Conservation (phyloP, 2,329 filamentous ascomycete species). For the Calonectria pteridis region DNA sequence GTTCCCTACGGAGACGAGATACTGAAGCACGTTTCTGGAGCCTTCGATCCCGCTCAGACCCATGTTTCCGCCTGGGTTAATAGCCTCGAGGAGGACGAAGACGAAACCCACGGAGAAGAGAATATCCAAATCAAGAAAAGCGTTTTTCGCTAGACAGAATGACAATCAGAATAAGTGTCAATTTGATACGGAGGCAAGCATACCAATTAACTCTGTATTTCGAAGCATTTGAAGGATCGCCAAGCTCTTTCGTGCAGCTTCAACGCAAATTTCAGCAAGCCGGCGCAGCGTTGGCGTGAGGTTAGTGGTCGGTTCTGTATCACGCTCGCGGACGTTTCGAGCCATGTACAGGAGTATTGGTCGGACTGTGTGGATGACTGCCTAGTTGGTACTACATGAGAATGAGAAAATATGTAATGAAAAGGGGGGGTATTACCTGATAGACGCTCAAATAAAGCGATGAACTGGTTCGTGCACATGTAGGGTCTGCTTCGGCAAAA, state of each 20-base stretch:
- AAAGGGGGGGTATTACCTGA: constrained; percentile 5
- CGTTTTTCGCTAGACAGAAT: constrained; percentile 23
- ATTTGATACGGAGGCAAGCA: background rate
- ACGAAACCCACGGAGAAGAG: constrained; percentile 32
- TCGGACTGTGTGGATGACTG: constrained; percentile 28
- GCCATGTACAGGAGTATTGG: constrained; percentile 33
- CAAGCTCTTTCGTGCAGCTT: constrained; percentile 31
- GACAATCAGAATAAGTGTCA: background rate
- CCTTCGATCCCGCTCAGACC: constrained; percentile 26
- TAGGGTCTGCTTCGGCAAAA: constrained; percentile 12
- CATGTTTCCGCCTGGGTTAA: constrained; percentile 18
- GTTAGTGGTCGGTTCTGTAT: constrained; percentile 9
- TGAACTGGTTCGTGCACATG: constrained; percentile 24
- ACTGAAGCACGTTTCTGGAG: constrained; percentile 24
- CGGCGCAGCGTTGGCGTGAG: constrained; percentile 26
- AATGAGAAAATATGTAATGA: too few species aligned
- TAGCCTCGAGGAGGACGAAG: constrained; percentile 31
- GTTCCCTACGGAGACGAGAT: constrained; percentile 30
- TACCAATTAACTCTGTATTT: constrained; percentile 28
- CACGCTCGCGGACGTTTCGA: constrained; percentile 22
- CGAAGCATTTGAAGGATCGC: constrained; percentile 28
- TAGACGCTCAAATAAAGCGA: constrained; percentile 31
- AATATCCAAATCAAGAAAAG: constrained; percentile 32
- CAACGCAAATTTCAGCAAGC: constrained; percentile 32
- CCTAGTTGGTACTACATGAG: background rate